A percentile compares a stretch with the other conserved stretches of the same genome.
phyloP scores from a whole-genome alignment of 164 flowering plant genomes.

The Magnolia changhungtana region DNA sequence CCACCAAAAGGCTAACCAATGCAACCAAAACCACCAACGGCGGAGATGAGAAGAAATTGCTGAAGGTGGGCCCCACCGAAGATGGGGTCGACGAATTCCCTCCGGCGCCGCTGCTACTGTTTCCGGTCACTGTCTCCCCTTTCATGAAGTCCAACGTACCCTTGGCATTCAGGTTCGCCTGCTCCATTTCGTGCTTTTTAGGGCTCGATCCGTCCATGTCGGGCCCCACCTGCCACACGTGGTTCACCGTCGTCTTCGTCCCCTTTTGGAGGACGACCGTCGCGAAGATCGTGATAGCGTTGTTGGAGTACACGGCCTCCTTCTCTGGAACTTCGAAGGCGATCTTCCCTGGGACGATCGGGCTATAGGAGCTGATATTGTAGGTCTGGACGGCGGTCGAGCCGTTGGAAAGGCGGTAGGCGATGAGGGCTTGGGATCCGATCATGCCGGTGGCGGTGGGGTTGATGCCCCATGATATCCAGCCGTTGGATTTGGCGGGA shows the following conservation, averaged over 20 bases:
- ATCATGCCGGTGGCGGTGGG: conserved; percentile 30
- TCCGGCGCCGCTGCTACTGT: background rate
- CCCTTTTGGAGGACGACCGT: conserved; percentile 30
- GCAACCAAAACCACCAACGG: no score
- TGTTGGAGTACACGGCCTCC: conserved; percentile 12
- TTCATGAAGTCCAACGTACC: conserved; percentile 41
- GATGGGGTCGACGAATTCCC: background rate
- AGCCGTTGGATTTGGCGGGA: conserved; percentile 22
- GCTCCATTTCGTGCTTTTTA: conserved; percentile 30
- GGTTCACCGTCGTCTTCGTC: conserved; percentile 36
- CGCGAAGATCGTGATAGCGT: conserved; percentile 41
- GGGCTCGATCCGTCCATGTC: conserved; percentile 35
- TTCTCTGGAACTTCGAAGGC: background rate
- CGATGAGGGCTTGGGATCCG: conserved; percentile 30
- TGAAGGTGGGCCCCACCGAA: no score
- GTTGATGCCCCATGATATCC: conserved; percentile 39
- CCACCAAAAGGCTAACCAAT: background rate
- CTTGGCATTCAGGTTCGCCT: conserved; percentile 40
- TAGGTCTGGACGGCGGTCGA: background rate
- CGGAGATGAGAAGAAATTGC: no score
- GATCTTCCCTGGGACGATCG: background rate
- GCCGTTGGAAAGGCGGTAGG: conserved; percentile 7
- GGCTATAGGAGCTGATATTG: conserved; percentile 4
- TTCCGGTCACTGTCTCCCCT: conserved; percentile 9
- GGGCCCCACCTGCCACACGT: conserved; percentile 85